A percentile compares a stretch with the other conserved stretches of the same genome.
phyloP scores from a whole-genome alignment of 345 rosid species.

The Barbarea vulgaris region DNA sequence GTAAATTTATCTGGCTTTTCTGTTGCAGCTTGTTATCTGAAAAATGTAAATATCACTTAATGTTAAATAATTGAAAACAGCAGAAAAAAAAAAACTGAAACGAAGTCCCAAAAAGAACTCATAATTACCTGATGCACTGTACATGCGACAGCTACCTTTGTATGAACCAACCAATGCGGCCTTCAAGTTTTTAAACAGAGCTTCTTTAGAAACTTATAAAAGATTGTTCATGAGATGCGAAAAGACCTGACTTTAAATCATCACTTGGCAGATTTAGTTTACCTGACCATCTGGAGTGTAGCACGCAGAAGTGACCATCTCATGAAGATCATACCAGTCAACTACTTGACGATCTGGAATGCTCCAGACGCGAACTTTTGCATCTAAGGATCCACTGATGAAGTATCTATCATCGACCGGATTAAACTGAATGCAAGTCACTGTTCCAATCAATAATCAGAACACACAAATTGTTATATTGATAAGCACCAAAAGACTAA shows the following conservation, averaged over 20 bases:
- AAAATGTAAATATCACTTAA: background rate
- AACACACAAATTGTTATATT: background rate
- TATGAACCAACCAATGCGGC: slow-evolving; percentile 91
- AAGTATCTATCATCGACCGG: slow-evolving; percentile 95
- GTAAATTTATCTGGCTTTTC: slow-evolving; percentile 71
- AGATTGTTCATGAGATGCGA: background rate
- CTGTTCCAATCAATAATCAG: slow-evolving; percentile 53
- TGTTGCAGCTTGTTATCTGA: slow-evolving; percentile 87
- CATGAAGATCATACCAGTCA: slow-evolving; percentile 96
- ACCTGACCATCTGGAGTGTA: slow-evolving; percentile 99
- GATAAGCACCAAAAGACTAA: background rate
- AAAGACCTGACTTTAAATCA: background rate
- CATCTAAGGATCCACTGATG: slow-evolving; percentile 97
- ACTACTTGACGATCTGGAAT: slow-evolving; percentile 91
- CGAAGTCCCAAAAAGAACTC: slow-evolving; percentile 2
- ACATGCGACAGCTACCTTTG: slow-evolving; percentile 87
- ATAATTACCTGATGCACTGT: slow-evolving; percentile 64
- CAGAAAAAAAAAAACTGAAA: background rate
- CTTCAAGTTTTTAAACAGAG: slow-evolving; percentile 53
- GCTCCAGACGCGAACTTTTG: slow-evolving; percentile 97
- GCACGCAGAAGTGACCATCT: slow-evolving; percentile 98
- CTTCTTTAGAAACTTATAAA: slow-evolving; percentile 14
- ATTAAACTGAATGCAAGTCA: slow-evolving; percentile 98
- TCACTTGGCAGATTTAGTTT: slow-evolving; percentile 11
- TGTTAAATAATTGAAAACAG: background rate